Evolutionary conservation across 2,329 filamentous ascomycete genomes (phyloP).

Genomic region (Calonectria leucothoes): DNA sequence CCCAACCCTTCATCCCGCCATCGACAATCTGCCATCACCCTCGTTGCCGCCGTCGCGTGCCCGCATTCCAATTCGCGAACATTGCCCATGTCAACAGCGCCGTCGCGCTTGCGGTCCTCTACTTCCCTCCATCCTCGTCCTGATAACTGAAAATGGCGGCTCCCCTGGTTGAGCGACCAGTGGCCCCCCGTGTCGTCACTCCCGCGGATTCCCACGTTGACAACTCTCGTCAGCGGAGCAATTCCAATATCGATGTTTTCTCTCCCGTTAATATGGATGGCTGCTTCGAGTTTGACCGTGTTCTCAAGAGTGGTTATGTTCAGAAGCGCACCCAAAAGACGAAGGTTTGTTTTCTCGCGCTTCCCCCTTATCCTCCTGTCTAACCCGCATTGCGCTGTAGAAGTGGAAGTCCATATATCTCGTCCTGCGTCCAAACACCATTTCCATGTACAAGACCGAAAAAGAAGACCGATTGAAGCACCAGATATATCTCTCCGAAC

Average conservation of each 20-base stretch:
- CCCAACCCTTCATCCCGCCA: not conserved
- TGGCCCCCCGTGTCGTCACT: slow-evolving; percentile 22
- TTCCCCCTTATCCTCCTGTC: not conserved
- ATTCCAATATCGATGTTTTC: slow-evolving; percentile 68
- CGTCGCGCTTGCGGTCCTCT: slow-evolving; percentile 10
- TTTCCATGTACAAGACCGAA: slow-evolving; percentile 93
- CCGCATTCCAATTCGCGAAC: slow-evolving; percentile 6
- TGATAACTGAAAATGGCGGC: slow-evolving; percentile 37
- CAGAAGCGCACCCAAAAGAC: slow-evolving; percentile 93
- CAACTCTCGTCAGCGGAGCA: slow-evolving; percentile 40
- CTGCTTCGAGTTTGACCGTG: slow-evolving; percentile 94
- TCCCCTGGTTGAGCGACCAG: slow-evolving; percentile 37
- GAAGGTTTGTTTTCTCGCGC: slow-evolving; percentile 69
- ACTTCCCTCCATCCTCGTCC: slow-evolving; percentile 11
- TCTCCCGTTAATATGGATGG: slow-evolving; percentile 95
- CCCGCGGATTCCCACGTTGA: slow-evolving; percentile 29
- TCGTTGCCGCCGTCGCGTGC: not conserved
- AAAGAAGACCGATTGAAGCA: slow-evolving; percentile 91
- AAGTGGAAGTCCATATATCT: slow-evolving; percentile 92
- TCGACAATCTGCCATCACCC: not conserved
- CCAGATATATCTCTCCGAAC: slow-evolving; percentile 87
- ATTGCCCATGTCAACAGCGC: slow-evolving; percentile 33
- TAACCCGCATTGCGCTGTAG: slow-evolving; percentile 56
- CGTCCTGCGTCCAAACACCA: slow-evolving; percentile 87
- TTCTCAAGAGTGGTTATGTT: slow-evolving; percentile 89